Percentiles rank a stretch among this genome's conserved stretches.
Evolutionary conservation across 2,329 filamentous ascomycete species (phyloP).

Genomic region (Cladosporium sp.): DNA sequence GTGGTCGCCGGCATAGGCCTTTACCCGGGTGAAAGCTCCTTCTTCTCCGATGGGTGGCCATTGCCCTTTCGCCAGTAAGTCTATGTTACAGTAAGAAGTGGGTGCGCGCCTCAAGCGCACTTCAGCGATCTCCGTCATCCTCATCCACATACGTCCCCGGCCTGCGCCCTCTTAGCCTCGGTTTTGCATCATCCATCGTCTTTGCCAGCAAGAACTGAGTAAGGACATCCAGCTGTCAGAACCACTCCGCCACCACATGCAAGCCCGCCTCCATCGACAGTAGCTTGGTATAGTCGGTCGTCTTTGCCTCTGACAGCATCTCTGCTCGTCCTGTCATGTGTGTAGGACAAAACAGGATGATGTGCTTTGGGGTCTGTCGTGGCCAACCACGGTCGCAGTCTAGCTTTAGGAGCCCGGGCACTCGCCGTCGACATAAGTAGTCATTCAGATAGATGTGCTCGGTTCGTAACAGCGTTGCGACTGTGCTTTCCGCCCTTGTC

Average conservation of each 20-base stretch:
- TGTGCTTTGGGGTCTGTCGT: not conserved
- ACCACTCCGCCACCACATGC: not conserved
- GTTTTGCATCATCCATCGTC: conserved; percentile 1
- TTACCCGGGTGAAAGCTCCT: too few species aligned
- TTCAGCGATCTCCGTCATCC: conserved; percentile 9
- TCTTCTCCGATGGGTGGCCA: not conserved
- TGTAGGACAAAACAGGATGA: not conserved
- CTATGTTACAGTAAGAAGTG: conserved; percentile 6
- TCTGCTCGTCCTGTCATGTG: not conserved
- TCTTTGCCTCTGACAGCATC: conserved; percentile 10
- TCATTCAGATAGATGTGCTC: not conserved
- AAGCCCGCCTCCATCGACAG: not conserved
- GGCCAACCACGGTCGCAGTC: not conserved
- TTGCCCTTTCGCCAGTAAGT: conserved; percentile 5
- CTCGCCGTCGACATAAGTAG: not conserved
- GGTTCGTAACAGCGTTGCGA: not conserved
- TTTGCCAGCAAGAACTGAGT: not conserved
- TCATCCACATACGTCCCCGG: not conserved
- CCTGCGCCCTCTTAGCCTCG: not conserved
- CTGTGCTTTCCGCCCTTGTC: too few species aligned
- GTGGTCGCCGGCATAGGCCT: too few species aligned
- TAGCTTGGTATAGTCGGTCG: conserved; percentile 3
- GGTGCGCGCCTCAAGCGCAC: conserved; percentile 3
- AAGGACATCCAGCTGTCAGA: not conserved
- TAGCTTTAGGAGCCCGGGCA: not conserved